These are phyloP conservation scores for Apiospora sp. DNA, from an alignment of 2,329 filamentous ascomycete species.

Conservation along the genomic window DNA sequence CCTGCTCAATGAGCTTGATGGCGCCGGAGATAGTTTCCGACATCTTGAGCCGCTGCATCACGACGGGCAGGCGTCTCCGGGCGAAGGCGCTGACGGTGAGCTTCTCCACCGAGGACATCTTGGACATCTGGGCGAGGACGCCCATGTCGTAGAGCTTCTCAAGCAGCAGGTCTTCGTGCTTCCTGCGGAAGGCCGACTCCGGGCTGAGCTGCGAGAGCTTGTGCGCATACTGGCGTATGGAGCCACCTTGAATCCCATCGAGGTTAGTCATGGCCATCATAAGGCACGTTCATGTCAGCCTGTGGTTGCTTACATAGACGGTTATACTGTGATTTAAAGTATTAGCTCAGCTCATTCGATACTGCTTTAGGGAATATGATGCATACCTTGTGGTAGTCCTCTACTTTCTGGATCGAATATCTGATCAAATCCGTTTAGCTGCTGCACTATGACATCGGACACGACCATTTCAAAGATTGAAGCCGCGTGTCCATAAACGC, in stretches of 20 bases:
- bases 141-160: conserved; percentile 96
- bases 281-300: neutral
- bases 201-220: conserved; percentile 84
- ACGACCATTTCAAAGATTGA: neutral
- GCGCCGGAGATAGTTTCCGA: conserved; percentile 87
- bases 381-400: conserved; percentile 73
- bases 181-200: conserved; percentile 77
- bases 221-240: conserved; percentile 84
- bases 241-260: neutral
- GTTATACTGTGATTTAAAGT: conserved; percentile 54
- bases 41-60: conserved; percentile 93
- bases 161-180: conserved; percentile 86
- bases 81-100: conserved; percentile 92
- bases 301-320: conserved; percentile 23
- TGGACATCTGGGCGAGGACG: conserved; percentile 77
- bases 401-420: conserved; percentile 90
- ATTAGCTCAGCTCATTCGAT: neutral
- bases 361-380: neutral
- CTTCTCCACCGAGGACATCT: conserved; percentile 85
- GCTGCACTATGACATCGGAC: conserved; percentile 65
- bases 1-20: conserved; percentile 90
- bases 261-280: conserved; percentile 30
- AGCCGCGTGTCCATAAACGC: neutral
- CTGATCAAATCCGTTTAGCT: conserved; percentile 48
- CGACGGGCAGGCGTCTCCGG: conserved; percentile 80